Base-by-base conservation (phyloP, 495 filamentous ascomycete species). In the Emericellopsis terricola region DNA sequence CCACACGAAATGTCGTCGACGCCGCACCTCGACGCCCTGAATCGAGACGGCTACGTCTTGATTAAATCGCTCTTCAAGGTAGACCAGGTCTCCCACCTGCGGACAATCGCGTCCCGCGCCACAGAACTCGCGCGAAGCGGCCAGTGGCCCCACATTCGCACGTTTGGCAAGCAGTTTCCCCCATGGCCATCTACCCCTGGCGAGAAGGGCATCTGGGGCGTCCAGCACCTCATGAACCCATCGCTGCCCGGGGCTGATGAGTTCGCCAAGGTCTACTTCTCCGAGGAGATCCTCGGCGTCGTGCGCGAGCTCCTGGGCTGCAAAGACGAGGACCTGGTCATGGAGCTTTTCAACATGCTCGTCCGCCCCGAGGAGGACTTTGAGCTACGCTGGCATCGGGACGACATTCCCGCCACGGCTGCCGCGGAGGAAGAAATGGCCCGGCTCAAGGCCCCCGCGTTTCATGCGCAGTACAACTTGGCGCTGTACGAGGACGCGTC, bases 151-250 rank as follows among this genome's bases (percentile, higher is more conserved):
- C 65, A 78, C 58, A 69, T 89, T 52, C 75, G 81, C 46, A 84
- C 78, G 3, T 70, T 85, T 14, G 78, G 77, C 33, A 85, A 85
- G 46, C 81, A 86, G 51, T 89, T 89, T 60, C 81, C 81, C 1
- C 81, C 81, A 6, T 86, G 81, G 79, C 62, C 67, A 16, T 53
- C 57, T 1, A 43, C 57, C 0, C 62, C 62, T 0, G 56, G 60
- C 0, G 56, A 64, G 33, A 57, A 55, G 0, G 80, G 78, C 15
- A 83, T 89, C 53, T 89, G 81, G 81, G 81, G 81, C 38, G 73
- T 87, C 7, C 81, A 86, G 60, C 79, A 84, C 52, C 68, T 89
- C 1, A 54, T 89, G 36, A 75, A 89, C 52, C 81, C 81, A 0
- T 46, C 57, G 4, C 67, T 82, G 40, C 60, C 64, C 0, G 59